These are phyloP conservation scores for Populus davidiana DNA, from an alignment of 345 rosid genomes.

Conservation along the genomic window DNA sequence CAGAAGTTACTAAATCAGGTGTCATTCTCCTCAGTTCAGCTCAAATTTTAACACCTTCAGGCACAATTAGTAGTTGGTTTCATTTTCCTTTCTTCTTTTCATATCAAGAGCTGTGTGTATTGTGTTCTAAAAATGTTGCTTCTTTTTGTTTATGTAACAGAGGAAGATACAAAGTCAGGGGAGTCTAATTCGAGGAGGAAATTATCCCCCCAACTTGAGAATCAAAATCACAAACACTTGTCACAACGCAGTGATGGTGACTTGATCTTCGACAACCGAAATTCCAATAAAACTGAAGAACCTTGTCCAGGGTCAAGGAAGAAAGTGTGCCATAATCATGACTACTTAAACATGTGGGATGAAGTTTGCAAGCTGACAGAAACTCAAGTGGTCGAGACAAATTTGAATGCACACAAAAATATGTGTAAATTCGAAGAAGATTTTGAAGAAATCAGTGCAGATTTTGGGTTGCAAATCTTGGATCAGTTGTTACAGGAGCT, in stretches of 20 bases:
- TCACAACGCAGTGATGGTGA: constrained; percentile 8
- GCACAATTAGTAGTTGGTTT: background rate
- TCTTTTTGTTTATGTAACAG: constrained; percentile 5
- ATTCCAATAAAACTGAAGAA: constrained; percentile 15
- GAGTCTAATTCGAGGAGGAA: constrained; percentile 28
- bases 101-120: background rate
- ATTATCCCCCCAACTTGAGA: constrained; percentile 28
- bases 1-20: constrained; percentile 40
- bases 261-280: constrained; percentile 8
- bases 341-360: constrained; percentile 20
- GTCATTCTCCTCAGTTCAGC: constrained; percentile 6
- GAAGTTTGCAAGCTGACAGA: constrained; percentile 25
- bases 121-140: background rate
- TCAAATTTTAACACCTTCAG: background rate
- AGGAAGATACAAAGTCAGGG: constrained; percentile 16
- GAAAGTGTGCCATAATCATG: background rate
- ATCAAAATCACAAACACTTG: constrained; percentile 1
- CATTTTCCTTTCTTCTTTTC: background rate
- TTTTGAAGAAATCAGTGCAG: constrained; percentile 34
- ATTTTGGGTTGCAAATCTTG: constrained; percentile 34
- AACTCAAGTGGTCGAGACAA: constrained; percentile 19
- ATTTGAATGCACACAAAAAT: constrained; percentile 21
- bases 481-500: constrained; percentile 40
- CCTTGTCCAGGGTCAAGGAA: constrained; percentile 12
- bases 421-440: constrained; percentile 18